phyloP scores from a whole-genome alignment of 129 eudicot species.

The Mikania micrantha region DNA sequence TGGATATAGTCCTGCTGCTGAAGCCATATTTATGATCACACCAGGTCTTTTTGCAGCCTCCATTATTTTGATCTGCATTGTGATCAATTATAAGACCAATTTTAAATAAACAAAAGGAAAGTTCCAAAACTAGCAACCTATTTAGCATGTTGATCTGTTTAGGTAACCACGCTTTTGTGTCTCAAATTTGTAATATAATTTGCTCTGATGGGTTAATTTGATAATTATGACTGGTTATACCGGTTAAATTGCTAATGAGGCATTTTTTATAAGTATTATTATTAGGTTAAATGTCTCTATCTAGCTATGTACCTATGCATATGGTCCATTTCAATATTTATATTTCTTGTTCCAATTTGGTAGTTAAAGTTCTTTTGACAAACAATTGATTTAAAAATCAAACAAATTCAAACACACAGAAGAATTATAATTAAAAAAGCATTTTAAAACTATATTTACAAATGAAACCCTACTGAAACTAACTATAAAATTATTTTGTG shows the following conservation, averaged over 20 bases:
- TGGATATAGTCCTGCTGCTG: conserved; percentile 92
- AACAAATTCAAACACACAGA: neutral
- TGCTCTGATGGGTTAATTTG: neutral
- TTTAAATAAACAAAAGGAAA: neutral
- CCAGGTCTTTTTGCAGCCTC: conserved; percentile 68
- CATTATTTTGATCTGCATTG: conserved; percentile 66
- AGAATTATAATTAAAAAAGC: neutral
- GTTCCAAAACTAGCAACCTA: neutral
- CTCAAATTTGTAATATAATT: neutral
- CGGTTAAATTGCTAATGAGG: neutral
- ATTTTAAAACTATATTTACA: neutral
- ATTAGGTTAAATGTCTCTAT: neutral
- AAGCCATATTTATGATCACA: conserved; percentile 69
- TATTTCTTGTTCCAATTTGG: neutral
- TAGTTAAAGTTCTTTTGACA: neutral
- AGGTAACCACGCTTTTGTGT: neutral
- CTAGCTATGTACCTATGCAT: neutral
- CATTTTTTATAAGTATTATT: neutral
- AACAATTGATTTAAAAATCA: neutral
- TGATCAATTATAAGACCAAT: neutral
- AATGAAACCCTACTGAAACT: neutral
- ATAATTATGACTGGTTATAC: neutral
- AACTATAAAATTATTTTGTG: neutral
- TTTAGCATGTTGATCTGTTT: neutral
- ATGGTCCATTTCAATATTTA: neutral